Percentiles rank a stretch among this genome's conserved stretches.
phyloP scores from a whole-genome alignment of 1,284 basidiomycete genomes.

The Ustilago trichophora region DNA sequence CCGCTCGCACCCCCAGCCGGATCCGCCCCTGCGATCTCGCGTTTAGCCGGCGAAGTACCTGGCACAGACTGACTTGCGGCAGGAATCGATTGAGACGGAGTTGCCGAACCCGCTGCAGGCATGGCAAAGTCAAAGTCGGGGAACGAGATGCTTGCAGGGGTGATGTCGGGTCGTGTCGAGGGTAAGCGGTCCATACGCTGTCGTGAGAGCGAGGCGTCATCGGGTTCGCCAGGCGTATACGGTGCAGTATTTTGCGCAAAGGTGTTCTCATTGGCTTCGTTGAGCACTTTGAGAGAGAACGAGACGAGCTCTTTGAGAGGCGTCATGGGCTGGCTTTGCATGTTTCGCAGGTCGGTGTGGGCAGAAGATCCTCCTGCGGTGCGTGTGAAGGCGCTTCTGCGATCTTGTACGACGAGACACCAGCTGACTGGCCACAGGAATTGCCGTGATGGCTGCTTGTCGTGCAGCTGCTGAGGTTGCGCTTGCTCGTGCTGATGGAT shows the following conservation, averaged over 20 bases:
- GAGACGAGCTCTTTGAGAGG: slow-evolving; percentile 45
- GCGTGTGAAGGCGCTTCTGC: background rate
- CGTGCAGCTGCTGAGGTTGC: too few species aligned
- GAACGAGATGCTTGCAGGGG: slow-evolving; percentile 26
- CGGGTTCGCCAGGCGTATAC: slow-evolving; percentile 23
- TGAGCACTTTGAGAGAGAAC: slow-evolving; percentile 39
- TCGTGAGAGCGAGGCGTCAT: slow-evolving; percentile 14
- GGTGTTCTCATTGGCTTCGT: slow-evolving; percentile 31
- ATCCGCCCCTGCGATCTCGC: slow-evolving; percentile 5
- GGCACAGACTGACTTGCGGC: slow-evolving; percentile 16
- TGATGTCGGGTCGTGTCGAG: slow-evolving; percentile 18
- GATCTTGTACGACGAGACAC: slow-evolving; percentile 18
- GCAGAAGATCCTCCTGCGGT: background rate
- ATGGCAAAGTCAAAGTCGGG: slow-evolving; percentile 37
- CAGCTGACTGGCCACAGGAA: slow-evolving; percentile 32
- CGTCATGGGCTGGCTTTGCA: slow-evolving; percentile 24
- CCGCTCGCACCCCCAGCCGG: background rate
- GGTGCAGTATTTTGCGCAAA: slow-evolving; percentile 9
- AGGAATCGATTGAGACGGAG: slow-evolving; percentile 6
- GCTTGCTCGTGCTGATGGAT: too few species aligned
- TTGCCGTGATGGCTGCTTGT: background rate
- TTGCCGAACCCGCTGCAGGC: slow-evolving; percentile 12
- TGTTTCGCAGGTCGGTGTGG: slow-evolving; percentile 11
- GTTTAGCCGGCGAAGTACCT: slow-evolving; percentile 16
- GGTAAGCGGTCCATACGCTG: slow-evolving; percentile 14